Percentiles rank a stretch among this genome's conserved stretches.
Conservation (phyloP, 805 yeast genomes). For the Lipomyces yamadae region DNA sequence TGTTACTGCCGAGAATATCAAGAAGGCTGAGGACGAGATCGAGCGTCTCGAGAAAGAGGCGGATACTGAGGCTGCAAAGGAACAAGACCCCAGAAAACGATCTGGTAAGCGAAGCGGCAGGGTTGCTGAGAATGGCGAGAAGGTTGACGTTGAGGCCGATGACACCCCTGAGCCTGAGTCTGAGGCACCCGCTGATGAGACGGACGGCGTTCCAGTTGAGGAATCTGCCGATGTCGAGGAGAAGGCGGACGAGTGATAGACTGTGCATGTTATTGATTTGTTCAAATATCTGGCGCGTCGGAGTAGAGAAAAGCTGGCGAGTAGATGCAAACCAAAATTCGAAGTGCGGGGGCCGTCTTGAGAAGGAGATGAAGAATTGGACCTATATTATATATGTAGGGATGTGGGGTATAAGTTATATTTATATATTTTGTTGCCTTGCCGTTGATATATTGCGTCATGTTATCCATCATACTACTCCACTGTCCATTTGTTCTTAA, state of each 20-base stretch:
- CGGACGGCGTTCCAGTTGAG: conserved; percentile 15
- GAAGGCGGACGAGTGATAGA: conserved; percentile 1
- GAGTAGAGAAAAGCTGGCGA: background rate
- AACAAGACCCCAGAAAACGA: conserved; percentile 16
- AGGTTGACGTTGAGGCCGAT: conserved; percentile 3
- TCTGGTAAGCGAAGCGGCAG: conserved; percentile 18
- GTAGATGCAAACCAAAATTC: background rate
- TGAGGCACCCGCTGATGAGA: conserved; percentile 30
- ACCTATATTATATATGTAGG: background rate
- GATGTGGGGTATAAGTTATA: background rate
- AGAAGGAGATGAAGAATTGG: background rate
- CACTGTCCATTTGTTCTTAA: background rate
- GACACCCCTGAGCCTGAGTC: conserved; percentile 27
- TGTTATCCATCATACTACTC: conserved; percentile 3
- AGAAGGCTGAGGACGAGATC: conserved; percentile 75
- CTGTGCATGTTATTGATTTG: background rate
- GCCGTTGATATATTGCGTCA: background rate
- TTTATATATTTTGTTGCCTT: background rate
- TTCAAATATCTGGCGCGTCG: background rate
- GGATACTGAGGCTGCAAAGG: conserved; percentile 39
- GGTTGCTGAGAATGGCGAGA: conserved; percentile 9
- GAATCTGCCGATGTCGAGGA: background rate
- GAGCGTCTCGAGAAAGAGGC: conserved; percentile 66
- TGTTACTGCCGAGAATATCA: conserved; percentile 76
- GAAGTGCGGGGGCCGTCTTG: background rate